These are phyloP conservation scores for Magnaporthales sp. DNA, from an alignment of 2,329 filamentous ascomycete species.

Conservation along the genomic window DNA sequence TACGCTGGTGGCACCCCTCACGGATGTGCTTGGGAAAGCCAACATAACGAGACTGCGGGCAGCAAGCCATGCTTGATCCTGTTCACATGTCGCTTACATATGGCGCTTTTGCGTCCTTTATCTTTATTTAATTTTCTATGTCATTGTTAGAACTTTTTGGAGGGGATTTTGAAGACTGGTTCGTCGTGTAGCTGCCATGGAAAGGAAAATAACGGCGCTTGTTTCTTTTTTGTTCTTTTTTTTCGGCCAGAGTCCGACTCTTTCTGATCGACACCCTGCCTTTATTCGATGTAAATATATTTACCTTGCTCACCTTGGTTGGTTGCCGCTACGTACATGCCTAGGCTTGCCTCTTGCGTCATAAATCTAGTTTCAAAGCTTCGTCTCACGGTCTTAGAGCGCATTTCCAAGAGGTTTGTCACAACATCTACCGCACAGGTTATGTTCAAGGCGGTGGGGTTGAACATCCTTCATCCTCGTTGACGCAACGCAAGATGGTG, in stretches of 20 bases:
- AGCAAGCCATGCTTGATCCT: not conserved
- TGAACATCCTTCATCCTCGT: not conserved
- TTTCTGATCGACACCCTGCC: not conserved
- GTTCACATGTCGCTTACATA: not conserved
- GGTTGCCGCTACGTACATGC: not conserved
- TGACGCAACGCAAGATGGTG: not conserved
- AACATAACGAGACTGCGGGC: not conserved
- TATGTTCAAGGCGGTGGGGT: not conserved
- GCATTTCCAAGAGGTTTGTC: not conserved
- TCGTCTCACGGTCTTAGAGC: not conserved
- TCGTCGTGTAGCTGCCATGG: not conserved
- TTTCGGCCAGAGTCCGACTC: not conserved
- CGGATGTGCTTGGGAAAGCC: not conserved
- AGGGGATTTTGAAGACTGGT: not conserved
- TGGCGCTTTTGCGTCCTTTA: not conserved
- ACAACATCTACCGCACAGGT: not conserved
- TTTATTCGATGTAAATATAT: not conserved
- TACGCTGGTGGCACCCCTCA: not conserved
- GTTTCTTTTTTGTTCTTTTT: too few species aligned
- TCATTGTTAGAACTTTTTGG: not conserved
- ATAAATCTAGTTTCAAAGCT: not conserved
- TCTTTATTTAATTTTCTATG: not conserved
- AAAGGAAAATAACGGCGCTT: not conserved
- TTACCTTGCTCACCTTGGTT: not conserved
- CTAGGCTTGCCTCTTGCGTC: not conserved